These are phyloP conservation scores for Sonneratia caseolaris DNA, from an alignment of 345 rosid species.

Conservation along the genomic window DNA sequence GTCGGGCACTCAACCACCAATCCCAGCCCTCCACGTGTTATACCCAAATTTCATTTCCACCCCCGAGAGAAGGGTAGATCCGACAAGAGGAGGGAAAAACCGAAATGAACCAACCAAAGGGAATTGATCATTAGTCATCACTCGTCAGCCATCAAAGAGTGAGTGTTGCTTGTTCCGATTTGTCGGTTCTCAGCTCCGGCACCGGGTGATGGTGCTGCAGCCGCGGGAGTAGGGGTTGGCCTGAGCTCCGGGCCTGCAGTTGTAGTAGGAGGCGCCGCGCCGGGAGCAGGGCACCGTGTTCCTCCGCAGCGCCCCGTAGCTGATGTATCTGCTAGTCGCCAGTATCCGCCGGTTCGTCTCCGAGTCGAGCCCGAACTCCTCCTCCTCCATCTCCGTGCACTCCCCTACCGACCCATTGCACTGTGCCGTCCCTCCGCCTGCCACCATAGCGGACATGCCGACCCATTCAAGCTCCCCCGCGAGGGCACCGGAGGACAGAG, in stretches of 20 bases:
- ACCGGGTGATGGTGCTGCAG: slow-evolving; percentile 62
- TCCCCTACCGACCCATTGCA: slow-evolving; percentile 64
- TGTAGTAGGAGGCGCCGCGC: slow-evolving; percentile 85
- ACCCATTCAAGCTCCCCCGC: slow-evolving; percentile 29
- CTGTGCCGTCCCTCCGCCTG: neutral
- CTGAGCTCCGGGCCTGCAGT: slow-evolving; percentile 56
- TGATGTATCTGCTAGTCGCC: slow-evolving; percentile 57
- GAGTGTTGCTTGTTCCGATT: too few species aligned
- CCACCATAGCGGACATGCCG: slow-evolving; percentile 6
- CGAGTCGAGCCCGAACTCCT: slow-evolving; percentile 47
- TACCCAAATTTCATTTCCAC: too few species aligned
- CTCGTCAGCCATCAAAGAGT: neutral
- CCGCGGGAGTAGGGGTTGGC: slow-evolving; percentile 80
- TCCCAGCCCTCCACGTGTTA: too few species aligned
- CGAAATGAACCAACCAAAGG: neutral
- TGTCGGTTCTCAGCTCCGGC: slow-evolving; percentile 38
- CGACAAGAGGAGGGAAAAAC: too few species aligned
- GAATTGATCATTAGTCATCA: neutral
- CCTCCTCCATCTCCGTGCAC: slow-evolving; percentile 29
- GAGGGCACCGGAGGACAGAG: slow-evolving; percentile 17
- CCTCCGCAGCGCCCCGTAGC: slow-evolving; percentile 63
- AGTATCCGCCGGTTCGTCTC: slow-evolving; percentile 69
- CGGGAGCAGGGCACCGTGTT: slow-evolving; percentile 64
- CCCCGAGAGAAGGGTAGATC: too few species aligned
- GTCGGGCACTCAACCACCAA: neutral